A percentile compares a stretch with the other conserved stretches of the same genome.
phyloP scores from a whole-genome alignment of 345 rosid species.

The Iberis pinnata region DNA sequence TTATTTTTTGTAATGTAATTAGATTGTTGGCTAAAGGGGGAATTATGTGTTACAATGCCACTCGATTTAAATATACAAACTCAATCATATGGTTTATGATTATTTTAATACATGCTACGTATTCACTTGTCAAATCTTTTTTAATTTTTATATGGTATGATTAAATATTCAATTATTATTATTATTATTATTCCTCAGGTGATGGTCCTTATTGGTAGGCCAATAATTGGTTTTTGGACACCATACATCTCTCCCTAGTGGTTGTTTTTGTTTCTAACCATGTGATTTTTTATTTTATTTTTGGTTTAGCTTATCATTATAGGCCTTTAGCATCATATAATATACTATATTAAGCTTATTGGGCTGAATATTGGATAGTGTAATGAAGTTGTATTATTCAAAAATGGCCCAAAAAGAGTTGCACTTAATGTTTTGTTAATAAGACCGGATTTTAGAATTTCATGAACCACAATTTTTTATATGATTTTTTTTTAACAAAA shows the following conservation, averaged over 20 bases:
- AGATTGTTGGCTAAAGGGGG: constrained; percentile 24
- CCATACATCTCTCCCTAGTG: constrained; percentile 14
- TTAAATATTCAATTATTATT: constrained; percentile 22
- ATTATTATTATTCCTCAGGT: constrained; percentile 18
- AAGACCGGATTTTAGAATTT: too few relatives aligned
- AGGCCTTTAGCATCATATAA: too few relatives aligned
- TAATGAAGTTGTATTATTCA: too few relatives aligned
- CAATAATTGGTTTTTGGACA: constrained; percentile 28
- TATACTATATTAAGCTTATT: too few relatives aligned
- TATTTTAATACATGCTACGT: constrained; percentile 16
- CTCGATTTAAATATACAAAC: constrained; percentile 21
- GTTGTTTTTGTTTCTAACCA: too few relatives aligned
- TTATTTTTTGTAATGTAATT: background rate
- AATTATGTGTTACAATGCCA: constrained; percentile 21
- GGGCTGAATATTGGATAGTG: too few relatives aligned
- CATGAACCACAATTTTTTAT: too few relatives aligned
- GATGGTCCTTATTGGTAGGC: constrained; percentile 27
- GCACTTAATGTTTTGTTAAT: too few relatives aligned
- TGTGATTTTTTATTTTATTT: too few relatives aligned
- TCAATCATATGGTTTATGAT: constrained; percentile 17
- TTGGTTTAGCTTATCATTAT: too few relatives aligned
- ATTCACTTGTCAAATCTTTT: background rate
- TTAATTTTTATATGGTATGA: constrained; percentile 4
- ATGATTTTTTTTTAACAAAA: too few relatives aligned
- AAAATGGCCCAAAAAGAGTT: too few relatives aligned